phyloP scores from a whole-genome alignment of 768 basidiomycete genomes.

The Pleurotus pulmonarius region DNA sequence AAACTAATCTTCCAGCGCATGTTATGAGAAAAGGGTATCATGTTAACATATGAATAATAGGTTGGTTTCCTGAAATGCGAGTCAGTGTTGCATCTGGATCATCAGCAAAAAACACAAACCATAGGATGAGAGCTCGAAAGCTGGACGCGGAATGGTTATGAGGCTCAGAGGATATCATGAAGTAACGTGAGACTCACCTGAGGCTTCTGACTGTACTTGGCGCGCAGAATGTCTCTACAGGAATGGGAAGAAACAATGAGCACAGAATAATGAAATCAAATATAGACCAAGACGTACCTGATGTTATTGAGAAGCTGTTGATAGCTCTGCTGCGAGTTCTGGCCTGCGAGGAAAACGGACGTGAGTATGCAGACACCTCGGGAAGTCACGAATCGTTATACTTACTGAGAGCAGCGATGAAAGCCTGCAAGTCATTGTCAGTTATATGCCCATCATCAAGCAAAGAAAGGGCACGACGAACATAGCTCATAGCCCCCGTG shows the following conservation, averaged over 20 bases:
- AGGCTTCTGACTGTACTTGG: conserved; percentile 55
- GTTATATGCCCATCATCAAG: background rate
- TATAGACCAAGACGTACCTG: conserved; percentile 6
- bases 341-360: conserved; percentile 20
- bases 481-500: conserved; percentile 79
- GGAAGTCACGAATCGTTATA: background rate
- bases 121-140: conserved; percentile 37
- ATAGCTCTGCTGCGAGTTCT: conserved; percentile 49
- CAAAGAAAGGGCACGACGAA: conserved; percentile 27
- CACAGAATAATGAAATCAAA: background rate
- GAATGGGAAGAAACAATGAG: conserved; percentile 9
- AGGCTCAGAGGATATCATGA: background rate
- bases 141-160: conserved; percentile 16
- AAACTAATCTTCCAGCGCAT: no score
- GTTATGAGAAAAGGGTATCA: background rate
- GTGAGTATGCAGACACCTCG: background rate
- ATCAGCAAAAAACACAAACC: conserved; percentile 23
- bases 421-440: conserved; percentile 35
- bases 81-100: background rate
- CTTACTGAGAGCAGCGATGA: conserved; percentile 53
- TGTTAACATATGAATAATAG: conserved; percentile 25
- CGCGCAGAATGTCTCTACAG: conserved; percentile 37
- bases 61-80: conserved; percentile 21
- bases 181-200: conserved; percentile 39
- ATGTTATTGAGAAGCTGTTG: conserved; percentile 38